Conservation (phyloP, 2,329 filamentous ascomycete species). For the Colletotrichum australisinense region DNA sequence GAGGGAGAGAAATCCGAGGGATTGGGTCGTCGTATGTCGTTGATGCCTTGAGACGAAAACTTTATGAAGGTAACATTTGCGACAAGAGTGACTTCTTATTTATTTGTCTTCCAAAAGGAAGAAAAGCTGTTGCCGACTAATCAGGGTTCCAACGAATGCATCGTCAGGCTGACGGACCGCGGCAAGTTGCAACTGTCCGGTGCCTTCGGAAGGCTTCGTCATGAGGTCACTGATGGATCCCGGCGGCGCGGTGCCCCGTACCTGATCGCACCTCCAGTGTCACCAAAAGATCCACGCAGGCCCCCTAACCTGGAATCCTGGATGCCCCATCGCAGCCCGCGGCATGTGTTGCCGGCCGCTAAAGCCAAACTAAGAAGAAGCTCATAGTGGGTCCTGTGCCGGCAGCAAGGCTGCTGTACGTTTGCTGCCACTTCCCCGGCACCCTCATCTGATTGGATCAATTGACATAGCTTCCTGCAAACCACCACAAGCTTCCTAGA, state of each 20-base stretch:
- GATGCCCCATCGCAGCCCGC: slow-evolving; percentile 1
- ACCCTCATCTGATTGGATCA: slow-evolving; percentile 20
- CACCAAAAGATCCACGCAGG: slow-evolving; percentile 14
- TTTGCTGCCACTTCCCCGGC: background rate
- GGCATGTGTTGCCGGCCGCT: slow-evolving; percentile 20
- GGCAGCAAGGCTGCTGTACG: slow-evolving; percentile 22
- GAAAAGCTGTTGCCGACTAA: slow-evolving; percentile 8
- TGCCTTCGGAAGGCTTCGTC: slow-evolving; percentile 21
- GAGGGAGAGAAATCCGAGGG: slow-evolving; percentile 23
- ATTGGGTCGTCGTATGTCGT: slow-evolving; percentile 9
- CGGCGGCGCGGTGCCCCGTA: slow-evolving; percentile 1
- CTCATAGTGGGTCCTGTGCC: slow-evolving; percentile 7
- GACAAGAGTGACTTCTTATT: slow-evolving; percentile 2
- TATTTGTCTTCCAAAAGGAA: background rate
- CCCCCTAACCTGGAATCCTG: slow-evolving; percentile 2
- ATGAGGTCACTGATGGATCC: slow-evolving; percentile 35
- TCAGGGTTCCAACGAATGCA: slow-evolving; percentile 19
- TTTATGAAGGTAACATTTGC: background rate
- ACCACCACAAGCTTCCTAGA: background rate
- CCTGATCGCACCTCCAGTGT: slow-evolving; percentile 12
- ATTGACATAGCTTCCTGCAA: slow-evolving; percentile 14
- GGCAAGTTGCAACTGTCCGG: slow-evolving; percentile 23
- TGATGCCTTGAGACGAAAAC: slow-evolving; percentile 21
- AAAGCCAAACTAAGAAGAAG: slow-evolving; percentile 3
- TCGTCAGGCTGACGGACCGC: slow-evolving; percentile 21